phyloP scores from a whole-genome alignment of 2,329 filamentous ascomycete genomes.

The Stachybotrys chartarum region DNA sequence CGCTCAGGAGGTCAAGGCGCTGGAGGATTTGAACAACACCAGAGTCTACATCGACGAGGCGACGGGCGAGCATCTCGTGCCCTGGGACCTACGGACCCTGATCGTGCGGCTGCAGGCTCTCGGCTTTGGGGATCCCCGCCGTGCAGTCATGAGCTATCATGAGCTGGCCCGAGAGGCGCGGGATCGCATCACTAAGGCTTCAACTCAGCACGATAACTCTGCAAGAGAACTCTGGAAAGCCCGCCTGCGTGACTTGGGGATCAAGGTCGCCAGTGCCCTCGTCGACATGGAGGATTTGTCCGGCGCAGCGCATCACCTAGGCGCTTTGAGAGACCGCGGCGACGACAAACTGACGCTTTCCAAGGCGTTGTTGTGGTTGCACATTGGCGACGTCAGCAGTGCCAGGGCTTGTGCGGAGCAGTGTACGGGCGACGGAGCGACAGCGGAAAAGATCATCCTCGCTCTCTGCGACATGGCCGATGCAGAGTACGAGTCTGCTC shows the following conservation, averaged over 20 bases:
- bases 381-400: constrained; percentile 67
- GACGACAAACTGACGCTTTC: constrained; percentile 36
- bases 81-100: constrained; percentile 80
- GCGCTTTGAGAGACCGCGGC: constrained; percentile 40
- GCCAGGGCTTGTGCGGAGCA: constrained; percentile 49
- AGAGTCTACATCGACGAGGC: constrained; percentile 49
- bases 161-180: constrained; percentile 77
- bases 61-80: constrained; percentile 59
- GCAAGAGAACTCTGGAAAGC: constrained; percentile 61
- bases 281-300: constrained; percentile 84
- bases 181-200: constrained; percentile 44
- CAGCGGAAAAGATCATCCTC: constrained; percentile 42
- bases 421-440: constrained; percentile 19
- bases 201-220: constrained; percentile 37
- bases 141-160: constrained; percentile 85
- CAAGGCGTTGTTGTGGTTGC: constrained; percentile 64
- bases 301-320: constrained; percentile 68
- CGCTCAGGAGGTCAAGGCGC: constrained; percentile 56
- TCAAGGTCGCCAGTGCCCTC: constrained; percentile 57
- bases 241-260: constrained; percentile 68
- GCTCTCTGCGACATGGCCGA: constrained; percentile 76
- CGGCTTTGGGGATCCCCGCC: constrained; percentile 75
- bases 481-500: constrained; percentile 60
- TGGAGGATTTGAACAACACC: constrained; percentile 53
- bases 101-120: constrained; percentile 78